Percentiles rank a stretch among this genome's conserved stretches.
phyloP scores from a whole-genome alignment of 2,329 filamentous ascomycete species.

The Leptographium lundbergii region DNA sequence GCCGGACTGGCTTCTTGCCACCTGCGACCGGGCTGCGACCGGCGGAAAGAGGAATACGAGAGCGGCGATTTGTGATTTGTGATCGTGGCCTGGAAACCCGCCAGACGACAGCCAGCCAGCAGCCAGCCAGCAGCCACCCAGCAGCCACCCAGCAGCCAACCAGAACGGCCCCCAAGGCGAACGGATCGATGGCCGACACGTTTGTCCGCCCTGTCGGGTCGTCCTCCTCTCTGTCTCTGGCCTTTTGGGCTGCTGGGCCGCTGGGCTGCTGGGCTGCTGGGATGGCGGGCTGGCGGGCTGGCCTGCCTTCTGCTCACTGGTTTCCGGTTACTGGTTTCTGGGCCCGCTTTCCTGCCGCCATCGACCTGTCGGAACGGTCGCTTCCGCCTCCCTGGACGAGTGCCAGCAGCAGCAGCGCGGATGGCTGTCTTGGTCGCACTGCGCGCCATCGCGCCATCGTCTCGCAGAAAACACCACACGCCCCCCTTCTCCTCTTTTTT shows the following conservation, averaged over 20 bases:
- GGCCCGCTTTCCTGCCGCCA: too few relatives aligned
- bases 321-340: too few relatives aligned
- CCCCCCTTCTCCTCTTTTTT: too few relatives aligned
- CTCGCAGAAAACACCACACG: background rate
- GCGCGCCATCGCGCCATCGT: background rate
- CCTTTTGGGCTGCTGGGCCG: too few relatives aligned
- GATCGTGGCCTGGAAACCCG: too few relatives aligned
- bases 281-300: too few relatives aligned
- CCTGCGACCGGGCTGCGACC: too few relatives aligned
- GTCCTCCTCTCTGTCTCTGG: background rate
- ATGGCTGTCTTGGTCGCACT: background rate
- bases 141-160: background rate
- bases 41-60: too few relatives aligned
- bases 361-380: too few relatives aligned
- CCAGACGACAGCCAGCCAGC: background rate
- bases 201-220: constrained; percentile 1
- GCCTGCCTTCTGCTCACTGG: too few relatives aligned
- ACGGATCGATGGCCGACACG: background rate
- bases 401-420: background rate
- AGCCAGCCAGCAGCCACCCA: background rate
- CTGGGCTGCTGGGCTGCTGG: background rate
- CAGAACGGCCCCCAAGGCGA: background rate
- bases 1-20: too few relatives aligned
- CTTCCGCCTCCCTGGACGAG: too few relatives aligned
- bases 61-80: background rate